Base-by-base conservation (phyloP, 2,329 filamentous ascomycete genomes). In the Salinomyces thailandicus region DNA sequence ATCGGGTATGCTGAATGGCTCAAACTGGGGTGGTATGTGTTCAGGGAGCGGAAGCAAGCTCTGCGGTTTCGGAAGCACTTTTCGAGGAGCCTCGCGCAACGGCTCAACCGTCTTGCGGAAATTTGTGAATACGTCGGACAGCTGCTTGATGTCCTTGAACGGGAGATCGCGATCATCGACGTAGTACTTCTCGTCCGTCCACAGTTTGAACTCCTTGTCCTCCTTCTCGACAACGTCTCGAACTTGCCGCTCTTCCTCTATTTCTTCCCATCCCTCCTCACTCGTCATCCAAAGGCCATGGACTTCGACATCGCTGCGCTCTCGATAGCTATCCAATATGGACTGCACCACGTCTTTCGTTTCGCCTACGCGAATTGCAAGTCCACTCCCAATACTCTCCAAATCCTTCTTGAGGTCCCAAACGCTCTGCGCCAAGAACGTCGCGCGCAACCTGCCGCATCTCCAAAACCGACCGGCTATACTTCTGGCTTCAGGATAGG, bases 131-230 rank as follows among this genome's bases (percentile, higher is more conserved):
- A 87, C 68, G 49, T 86, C 79, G 2, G 81, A 80, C 1, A 86
- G 65, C 2, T 83, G 71, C 19, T 67, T 53, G 0, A 76, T 65
- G 3, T 67, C 60, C 2, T 68, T 52, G 31, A 82, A 67, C 0
- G 74, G 71, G 0, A 81, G 55, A 50, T 89, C 81, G 15, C 76
- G 76, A 47, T 87, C 81, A 50, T 87, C 79, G 34, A 87, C 68
- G 41, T 78, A 78, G 48, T 83, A 87, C 54, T 87, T 89, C 57
- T 86, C 82, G 48, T 89, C 82, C 0, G 60, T 58, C 74, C 77
- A 86, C 1, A 77, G 40, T 53, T 73, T 72, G 54, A 85, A 83
- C 1, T 75, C 67, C 3, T 77, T 63, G 1, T 64, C 66, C 3
- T 68, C 59, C 9, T 67, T 55, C 15, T 69, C 59, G 37, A 80